Evolutionary conservation across 345 rosid species (phyloP), one percentile per base, ranked within the genome.

Genomic region (Gossypium ekmanianum): DNA sequence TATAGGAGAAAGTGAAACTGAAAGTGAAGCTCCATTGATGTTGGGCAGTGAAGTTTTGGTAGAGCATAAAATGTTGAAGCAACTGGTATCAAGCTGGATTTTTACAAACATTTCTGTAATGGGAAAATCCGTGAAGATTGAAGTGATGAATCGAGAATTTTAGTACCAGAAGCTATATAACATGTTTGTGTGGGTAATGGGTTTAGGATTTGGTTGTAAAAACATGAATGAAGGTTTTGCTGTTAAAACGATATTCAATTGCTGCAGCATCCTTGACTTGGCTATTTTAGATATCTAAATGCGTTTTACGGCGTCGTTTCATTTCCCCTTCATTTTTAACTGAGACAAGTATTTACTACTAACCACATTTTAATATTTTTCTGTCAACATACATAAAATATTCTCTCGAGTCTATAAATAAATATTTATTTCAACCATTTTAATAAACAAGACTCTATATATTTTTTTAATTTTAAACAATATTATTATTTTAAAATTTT

Each of bases 101-200:
- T 89, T 92, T 73, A 80, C 76, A 66, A 83, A 85, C 97, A 92
- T 94, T 55, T 18, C 66, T 73, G 7, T 34, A 45, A 45, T 2
- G 13, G 50, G 12, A 45, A 29, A 47, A 59, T 54, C 16, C 14
- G 73, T 9, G 6, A 54, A 54, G 39, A 41, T 11, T 41, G 22
- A 56, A 26, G 20, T 8, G 58, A 51, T 48, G 59, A 69, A 66
- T 6, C 11, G 18, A 67, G 39, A 45, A 67, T 6, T 20, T 12
- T 45, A 45, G 18, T 12, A 6, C 29, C 54, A 66, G n/a, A 52
- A 52, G 17, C 20, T 17, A 17, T 43, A 11, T 11, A 65, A 18
- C 70, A 10, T 41, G 3, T n/a, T 41, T 18, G 6, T n/a, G 9
- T 3, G 51, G 16, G 26, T 10, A 18, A 65, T 18, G 47, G 48